These are phyloP conservation scores for Handroanthus guayacan DNA, from an alignment of 257 asterid genomes.

Conservation along the genomic window DNA sequence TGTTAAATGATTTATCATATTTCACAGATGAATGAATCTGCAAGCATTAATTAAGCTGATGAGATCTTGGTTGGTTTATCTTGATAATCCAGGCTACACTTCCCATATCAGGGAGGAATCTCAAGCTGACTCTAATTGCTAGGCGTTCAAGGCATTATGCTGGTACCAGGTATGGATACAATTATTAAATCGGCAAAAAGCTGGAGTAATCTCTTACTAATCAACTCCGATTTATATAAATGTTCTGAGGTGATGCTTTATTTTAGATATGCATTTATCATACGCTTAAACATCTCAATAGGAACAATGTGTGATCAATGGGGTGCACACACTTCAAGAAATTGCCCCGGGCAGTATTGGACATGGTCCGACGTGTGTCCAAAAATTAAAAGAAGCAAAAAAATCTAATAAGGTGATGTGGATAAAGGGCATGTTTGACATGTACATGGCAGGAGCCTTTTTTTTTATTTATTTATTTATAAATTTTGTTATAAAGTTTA, in stretches of 20 bases:
- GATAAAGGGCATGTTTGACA: too few species aligned
- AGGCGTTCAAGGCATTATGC: conserved; percentile 98
- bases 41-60: conserved; percentile 31
- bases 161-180: conserved; percentile 78
- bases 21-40: conserved; percentile 30
- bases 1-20: conserved; percentile 27
- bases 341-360: too few species aligned
- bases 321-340: too few species aligned
- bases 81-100: conserved; percentile 68
- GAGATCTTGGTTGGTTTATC: conserved; percentile 36
- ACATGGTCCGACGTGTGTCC: too few species aligned
- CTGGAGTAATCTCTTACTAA: conserved; percentile 15
- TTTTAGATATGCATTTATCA: conserved; percentile 28
- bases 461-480: too few species aligned
- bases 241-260: conserved; percentile 13
- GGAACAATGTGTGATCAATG: conserved; percentile 1
- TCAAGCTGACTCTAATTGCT: conserved; percentile 77
- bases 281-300: conserved; percentile 22
- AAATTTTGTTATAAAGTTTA: too few species aligned
- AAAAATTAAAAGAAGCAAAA: too few species aligned
- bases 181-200: neutral
- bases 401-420: too few species aligned
- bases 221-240: conserved; percentile 28
- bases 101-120: conserved; percentile 77
- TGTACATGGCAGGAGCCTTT: too few species aligned